Base-by-base conservation (phyloP, 768 basidiomycete species). In the Rubroboletus satanas region DNA sequence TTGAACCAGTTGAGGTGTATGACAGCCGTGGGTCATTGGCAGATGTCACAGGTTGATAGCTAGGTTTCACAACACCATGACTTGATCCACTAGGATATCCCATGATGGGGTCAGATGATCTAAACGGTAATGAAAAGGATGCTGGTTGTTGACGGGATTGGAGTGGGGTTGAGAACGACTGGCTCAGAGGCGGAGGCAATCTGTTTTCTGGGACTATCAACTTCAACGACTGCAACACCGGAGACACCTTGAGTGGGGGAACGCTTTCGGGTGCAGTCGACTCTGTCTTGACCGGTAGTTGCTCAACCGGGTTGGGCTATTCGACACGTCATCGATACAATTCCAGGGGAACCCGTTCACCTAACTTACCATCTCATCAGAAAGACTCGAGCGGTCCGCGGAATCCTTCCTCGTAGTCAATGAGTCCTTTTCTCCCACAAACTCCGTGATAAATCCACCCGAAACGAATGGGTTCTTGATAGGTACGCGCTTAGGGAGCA, bases 381-480 rank as follows among this genome's bases (percentile, higher is more conserved):
- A 46, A 23, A 41, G 31, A n/a, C 52, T 53, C 37, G 21, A 33
- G 32, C n/a, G 49, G 10, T 71, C 69, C 14, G 36, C 45, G 18
- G 61, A 58, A 29, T 60, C 62, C 49, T 66, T 69, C 41, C 29
- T 62, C 12, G 52, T 66, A 8, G 52, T 60, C 14, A 57, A 31
- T 5, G 66, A 64, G 12, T 66, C 62, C 18, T 63, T 63, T 35
- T 60, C 60, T 18, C 70, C 71, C 32, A 71, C 71, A 35, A 80
- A 79, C 47, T 77, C 77, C 14, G 75, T 76, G 53, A 79, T 66
- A 44, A 79, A 76, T 18, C 80, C 79, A n/a, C 73, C 77, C 10
- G 79, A 79, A 11, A 81, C 74, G 52, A 82, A 80, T n/a, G 78
- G 73, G 62, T 77, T 80, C 42, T 65, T 63, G 37, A 71, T 44